Evolutionary conservation across 1,139 yeast species (phyloP), one percentile per base, ranked within the genome.

Genomic region (Saccharomyces pastorianus): DNA sequence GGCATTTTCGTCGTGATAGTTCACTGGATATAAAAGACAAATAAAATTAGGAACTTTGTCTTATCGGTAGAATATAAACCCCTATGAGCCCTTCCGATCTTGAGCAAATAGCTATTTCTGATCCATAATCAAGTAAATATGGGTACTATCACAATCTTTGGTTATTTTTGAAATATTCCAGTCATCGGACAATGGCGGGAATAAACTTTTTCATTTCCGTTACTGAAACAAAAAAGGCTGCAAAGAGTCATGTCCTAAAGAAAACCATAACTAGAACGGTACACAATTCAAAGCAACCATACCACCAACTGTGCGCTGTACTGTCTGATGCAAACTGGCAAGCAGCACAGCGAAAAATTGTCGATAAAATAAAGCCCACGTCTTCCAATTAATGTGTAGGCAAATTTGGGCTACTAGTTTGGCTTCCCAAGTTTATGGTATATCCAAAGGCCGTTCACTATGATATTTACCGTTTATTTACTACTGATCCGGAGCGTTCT

Each of bases 1-100:
- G 65, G 67, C 68, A 64, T 64, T 25, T 20, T 32, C 34, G 34
- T 31, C 34, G 34, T 31, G 34, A 6, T 31, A 31, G 34, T 31
- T 31, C 34, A 13, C 6, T 31, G 34, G 34, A 31, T 31, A 31
- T 31, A 31, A 31, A 31, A 31, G 34, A 31, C 34, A 6, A 3
- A 31, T 31, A 31, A 31, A 31, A 31, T 31, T 6, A 31, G 34
- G 0, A 31, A 4, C 34, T 31, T 31, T 31, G 34, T 31, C 34
- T 31, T 31, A 31, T 31, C 34, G 34, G 34, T 2, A 31, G 6
- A 31, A 6, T 31, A 6, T 31, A 31, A 31, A 31, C 3, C 34
- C 34, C 34, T 31, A 3, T 6, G 14, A 31, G 4, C 34, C 34
- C 34, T 31, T 31, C 34, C 34, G 14, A 31, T 31, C 34, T 31